These are phyloP conservation scores for Aegilops umbellulata DNA, from an alignment of 176 grass and related monocot species.

Conservation along the genomic window DNA sequence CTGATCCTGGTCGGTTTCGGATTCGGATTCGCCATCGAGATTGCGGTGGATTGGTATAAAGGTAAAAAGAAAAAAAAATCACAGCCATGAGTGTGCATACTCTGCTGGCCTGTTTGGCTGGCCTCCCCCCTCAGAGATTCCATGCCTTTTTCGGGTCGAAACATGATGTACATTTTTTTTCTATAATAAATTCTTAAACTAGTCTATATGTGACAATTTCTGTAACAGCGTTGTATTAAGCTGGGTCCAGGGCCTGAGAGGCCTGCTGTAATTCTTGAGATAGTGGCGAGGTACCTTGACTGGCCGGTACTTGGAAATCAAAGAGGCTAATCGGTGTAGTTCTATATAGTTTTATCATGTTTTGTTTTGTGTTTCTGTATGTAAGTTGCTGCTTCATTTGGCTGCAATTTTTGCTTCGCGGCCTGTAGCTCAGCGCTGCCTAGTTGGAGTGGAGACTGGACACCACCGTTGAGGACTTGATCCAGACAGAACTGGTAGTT, in stretches of 20 bases:
- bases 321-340: too few species aligned
- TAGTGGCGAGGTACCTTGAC: conserved; percentile 3
- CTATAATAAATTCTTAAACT: conserved; percentile 38
- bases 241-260: conserved; percentile 16
- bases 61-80: background rate
- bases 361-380: background rate
- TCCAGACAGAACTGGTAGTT: background rate
- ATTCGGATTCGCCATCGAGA: conserved; percentile 3
- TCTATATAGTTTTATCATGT: too few species aligned
- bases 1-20: too few species aligned
- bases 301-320: background rate
- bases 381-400: background rate
- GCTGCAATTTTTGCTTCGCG: background rate
- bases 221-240: conserved; percentile 27
- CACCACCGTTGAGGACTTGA: background rate
- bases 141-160: conserved; percentile 33
- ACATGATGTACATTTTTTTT: conserved; percentile 39
- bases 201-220: conserved; percentile 32
- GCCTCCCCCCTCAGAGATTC: conserved; percentile 1
- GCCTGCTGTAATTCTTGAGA: conserved; percentile 29
- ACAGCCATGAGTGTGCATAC: conserved; percentile 42
- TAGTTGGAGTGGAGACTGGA: background rate
- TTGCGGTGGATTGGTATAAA: conserved; percentile 36
- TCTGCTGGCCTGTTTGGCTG: conserved; percentile 12
- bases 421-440: too few species aligned